A percentile compares a stretch with the other conserved stretches of the same genome.
These are phyloP conservation scores for Sapria himalayana DNA, from an alignment of 345 rosid species.

Conservation along the genomic window DNA sequence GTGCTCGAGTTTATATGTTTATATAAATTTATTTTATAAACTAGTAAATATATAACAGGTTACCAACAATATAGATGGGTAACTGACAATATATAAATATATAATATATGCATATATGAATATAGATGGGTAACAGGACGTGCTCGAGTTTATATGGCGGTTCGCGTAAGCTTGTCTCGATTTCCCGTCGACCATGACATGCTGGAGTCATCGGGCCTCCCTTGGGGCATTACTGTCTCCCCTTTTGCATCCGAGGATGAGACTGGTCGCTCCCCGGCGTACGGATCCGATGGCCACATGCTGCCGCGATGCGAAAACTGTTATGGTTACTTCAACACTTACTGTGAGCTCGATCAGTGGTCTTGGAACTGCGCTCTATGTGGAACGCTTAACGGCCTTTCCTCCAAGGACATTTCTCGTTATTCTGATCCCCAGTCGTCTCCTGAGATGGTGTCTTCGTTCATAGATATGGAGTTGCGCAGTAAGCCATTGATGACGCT, in stretches of 20 bases:
- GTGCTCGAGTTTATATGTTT: too few relatives aligned
- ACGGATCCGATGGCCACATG: conserved; percentile 63
- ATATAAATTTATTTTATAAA: too few relatives aligned
- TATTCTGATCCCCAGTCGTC: conserved; percentile 62
- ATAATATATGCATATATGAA: too few relatives aligned
- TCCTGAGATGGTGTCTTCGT: conserved; percentile 77
- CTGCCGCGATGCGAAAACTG: conserved; percentile 90
- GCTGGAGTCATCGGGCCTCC: conserved; percentile 62
- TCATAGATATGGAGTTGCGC: conserved; percentile 81
- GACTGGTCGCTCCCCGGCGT: conserved; percentile 48
- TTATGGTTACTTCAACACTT: conserved; percentile 83
- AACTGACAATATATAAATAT: too few relatives aligned
- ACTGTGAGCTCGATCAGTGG: conserved; percentile 92
- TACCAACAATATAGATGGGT: too few relatives aligned
- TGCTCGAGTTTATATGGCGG: too few relatives aligned
- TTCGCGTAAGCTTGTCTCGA: conserved; percentile 59
- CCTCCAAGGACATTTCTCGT: conserved; percentile 52
- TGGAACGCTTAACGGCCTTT: conserved; percentile 70
- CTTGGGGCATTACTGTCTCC: conserved; percentile 81
- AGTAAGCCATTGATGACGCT: conserved; percentile 13
- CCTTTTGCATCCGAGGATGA: conserved; percentile 82
- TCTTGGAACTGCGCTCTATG: conserved; percentile 86
- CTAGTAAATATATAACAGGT: too few relatives aligned
- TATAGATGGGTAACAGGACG: too few relatives aligned
- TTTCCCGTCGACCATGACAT: conserved; percentile 68